phyloP scores from a whole-genome alignment of 2,329 filamentous ascomycete genomes.

The Fusarium liriodendri region DNA sequence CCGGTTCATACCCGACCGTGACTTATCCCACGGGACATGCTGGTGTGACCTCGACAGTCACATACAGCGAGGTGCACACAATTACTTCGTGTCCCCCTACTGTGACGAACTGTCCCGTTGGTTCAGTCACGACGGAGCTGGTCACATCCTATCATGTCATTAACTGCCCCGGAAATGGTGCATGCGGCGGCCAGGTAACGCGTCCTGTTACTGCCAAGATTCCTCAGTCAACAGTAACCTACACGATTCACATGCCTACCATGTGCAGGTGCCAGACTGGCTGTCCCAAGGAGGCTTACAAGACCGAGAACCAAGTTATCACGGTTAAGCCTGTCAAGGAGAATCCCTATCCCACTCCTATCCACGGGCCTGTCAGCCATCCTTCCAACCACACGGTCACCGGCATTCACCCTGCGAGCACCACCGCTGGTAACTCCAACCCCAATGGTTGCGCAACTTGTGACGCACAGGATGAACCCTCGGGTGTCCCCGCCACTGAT shows the following conservation, averaged over 20 bases:
- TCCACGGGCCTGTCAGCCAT: neutral
- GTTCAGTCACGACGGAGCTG: slow-evolving; percentile 44
- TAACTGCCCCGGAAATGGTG: slow-evolving; percentile 46
- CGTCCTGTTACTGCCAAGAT: neutral
- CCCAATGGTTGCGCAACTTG: neutral
- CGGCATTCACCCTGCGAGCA: neutral
- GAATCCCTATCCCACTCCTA: neutral
- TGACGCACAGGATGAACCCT: neutral
- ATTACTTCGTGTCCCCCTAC: slow-evolving; percentile 46
- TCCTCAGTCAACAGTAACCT: neutral
- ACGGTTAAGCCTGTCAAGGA: neutral
- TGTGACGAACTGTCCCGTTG: slow-evolving; percentile 44
- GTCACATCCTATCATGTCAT: slow-evolving; percentile 47
- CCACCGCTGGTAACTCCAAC: neutral
- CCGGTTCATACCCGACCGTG: neutral
- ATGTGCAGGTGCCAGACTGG: neutral
- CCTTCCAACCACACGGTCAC: neutral
- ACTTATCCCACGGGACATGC: neutral
- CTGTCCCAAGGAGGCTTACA: neutral
- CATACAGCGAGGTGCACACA: slow-evolving; percentile 45
- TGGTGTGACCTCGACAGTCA: slow-evolving; percentile 43
- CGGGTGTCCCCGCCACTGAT: slow-evolving; percentile 12
- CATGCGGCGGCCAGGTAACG: neutral
- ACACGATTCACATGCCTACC: neutral
- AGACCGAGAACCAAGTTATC: neutral